Base-by-base conservation (phyloP, 2,329 filamentous ascomycete species). In the Mariannaea elegans region DNA sequence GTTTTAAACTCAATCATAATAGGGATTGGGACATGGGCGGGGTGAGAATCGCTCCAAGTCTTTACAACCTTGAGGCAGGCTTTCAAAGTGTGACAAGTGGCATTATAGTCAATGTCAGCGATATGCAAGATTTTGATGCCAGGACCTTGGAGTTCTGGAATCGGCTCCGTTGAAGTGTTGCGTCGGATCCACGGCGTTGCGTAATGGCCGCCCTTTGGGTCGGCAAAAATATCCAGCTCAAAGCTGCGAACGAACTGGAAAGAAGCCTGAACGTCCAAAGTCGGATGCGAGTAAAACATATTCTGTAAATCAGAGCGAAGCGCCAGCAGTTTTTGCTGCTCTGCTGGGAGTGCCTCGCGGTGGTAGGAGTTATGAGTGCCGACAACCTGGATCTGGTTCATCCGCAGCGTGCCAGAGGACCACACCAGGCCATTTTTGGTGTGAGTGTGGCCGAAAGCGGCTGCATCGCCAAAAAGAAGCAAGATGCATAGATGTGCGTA, bases 321-420 rank as follows among this genome's bases (percentile, higher is more conserved):
- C 56, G 74, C 63, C 48, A 78, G 73, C 64, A 82, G 78, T 10
- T 76, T 65, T 2, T 71, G 63, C 32, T 76, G 76, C 63, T 82
- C 81, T n/a, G 72, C 70, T 1, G 75, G 71, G 2, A 74, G 73
- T 21, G 79, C 72, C 61, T 84, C 81, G 36, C 77, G 73, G 60
- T 84, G 81, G 69, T 84, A 84, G 61, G 77, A 80, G 69, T 84
- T 84, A 68, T 84, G 81, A 0, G 81, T 82, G 63, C 81, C 81
- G 34, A 83, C 71, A 39, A 83, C 77, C 65, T 84, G 81, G 45
- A 83, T 78, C 45, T 84, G 80, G 68, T 84, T 84, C 73, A 84
- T 78, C 49, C 80, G 81, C 49, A 83, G 68, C 14, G 62, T 57
- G 19, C 64, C 59, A 14, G 64, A 39, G 13, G 72, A 67, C 74